Percentiles rank a stretch among this genome's conserved stretches.
phyloP scores from a whole-genome alignment of 2,329 filamentous ascomycete species.

The Penicillium sp. region DNA sequence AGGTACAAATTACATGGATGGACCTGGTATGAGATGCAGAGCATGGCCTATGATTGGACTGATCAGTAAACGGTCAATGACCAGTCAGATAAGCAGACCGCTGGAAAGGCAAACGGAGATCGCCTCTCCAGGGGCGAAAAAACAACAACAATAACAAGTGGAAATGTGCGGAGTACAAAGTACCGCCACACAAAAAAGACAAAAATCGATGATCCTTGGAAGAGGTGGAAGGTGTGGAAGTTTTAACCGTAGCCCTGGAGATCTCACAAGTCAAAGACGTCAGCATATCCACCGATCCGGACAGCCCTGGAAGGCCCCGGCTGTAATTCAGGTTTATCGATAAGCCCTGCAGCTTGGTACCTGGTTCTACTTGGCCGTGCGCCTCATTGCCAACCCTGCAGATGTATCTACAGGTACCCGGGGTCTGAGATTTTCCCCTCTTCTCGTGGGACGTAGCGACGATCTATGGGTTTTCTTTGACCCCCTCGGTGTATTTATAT shows the following conservation, averaged over 20 bases:
- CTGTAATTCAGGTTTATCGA: conserved; percentile 21
- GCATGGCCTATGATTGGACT: conserved; percentile 12
- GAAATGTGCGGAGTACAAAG: not conserved
- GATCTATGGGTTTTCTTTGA: not conserved
- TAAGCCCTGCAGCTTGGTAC: conserved; percentile 28
- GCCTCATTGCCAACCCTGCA: conserved; percentile 17
- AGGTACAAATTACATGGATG: conserved; percentile 21
- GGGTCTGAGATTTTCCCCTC: conserved; percentile 1
- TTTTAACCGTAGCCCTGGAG: not conserved
- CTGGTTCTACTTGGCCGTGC: conserved; percentile 24
- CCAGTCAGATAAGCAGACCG: conserved; percentile 18
- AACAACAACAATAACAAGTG: not conserved
- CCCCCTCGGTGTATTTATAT: not conserved
- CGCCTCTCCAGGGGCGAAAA: conserved; percentile 1
- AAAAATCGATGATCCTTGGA: not conserved
- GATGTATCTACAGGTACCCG: conserved; percentile 28
- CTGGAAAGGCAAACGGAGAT: conserved; percentile 24
- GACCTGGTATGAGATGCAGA: conserved; percentile 15
- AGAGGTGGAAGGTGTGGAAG: not conserved
- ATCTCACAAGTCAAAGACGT: conserved; percentile 22
- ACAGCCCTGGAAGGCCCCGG: not conserved
- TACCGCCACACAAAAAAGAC: not conserved
- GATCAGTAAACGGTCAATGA: not conserved
- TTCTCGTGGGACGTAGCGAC: not conserved
- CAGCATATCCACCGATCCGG: conserved; percentile 9